Evolutionary conservation across 768 basidiomycete genomes (phyloP).

Genomic region (Candolleomyces aberdarensis): DNA sequence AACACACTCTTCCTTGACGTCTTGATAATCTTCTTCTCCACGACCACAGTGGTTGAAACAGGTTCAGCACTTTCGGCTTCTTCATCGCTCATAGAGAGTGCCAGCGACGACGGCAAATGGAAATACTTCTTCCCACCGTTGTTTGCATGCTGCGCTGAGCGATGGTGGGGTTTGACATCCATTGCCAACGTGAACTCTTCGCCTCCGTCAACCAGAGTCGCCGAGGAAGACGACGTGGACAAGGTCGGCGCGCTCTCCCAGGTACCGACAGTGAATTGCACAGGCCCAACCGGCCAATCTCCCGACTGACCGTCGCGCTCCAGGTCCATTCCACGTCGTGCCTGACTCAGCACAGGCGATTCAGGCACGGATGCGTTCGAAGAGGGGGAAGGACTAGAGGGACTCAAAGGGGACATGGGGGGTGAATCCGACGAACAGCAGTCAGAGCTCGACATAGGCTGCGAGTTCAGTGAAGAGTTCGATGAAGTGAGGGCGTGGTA

Average conservation of each 20-base stretch:
- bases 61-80: neutral
- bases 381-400: neutral
- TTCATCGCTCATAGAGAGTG: neutral
- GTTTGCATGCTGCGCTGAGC: neutral
- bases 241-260: neutral
- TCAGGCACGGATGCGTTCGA: neutral
- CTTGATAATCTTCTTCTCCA: neutral
- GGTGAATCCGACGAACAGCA: neutral
- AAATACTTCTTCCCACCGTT: neutral
- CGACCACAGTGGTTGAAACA: neutral
- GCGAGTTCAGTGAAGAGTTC: neutral
- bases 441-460: neutral
- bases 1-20: neutral
- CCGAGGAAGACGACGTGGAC: neutral
- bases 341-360: neutral
- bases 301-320: neutral
- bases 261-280: neutral
- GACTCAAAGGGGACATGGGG: neutral
- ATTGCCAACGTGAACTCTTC: slow-evolving; percentile 46
- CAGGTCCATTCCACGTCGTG: neutral
- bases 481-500: neutral
- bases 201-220: slow-evolving; percentile 16
- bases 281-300: neutral
- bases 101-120: neutral
- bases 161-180: slow-evolving; percentile 20